Evolutionary conservation across 2,329 filamentous ascomycete genomes (phyloP).

Genomic region (Talaromyces funiculosus): DNA sequence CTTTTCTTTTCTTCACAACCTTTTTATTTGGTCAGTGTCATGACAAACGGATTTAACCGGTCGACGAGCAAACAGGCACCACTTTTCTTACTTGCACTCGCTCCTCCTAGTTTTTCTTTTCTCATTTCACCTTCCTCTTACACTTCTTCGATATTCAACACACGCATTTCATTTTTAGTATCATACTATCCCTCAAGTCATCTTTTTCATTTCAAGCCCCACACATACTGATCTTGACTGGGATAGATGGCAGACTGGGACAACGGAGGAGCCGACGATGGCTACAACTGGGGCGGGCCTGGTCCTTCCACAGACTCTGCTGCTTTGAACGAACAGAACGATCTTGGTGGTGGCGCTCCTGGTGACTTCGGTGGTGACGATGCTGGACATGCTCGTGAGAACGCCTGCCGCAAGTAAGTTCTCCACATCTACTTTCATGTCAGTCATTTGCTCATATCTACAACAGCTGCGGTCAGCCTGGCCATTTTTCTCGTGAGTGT

Average conservation of each 20-base stretch:
- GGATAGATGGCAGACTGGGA: conserved; percentile 10
- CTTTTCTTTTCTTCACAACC: background rate
- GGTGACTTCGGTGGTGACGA: background rate
- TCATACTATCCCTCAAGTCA: background rate
- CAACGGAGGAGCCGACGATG: background rate
- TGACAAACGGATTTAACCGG: background rate
- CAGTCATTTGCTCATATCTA: background rate
- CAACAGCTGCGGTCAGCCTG: conserved; percentile 30
- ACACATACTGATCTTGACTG: background rate
- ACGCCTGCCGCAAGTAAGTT: conserved; percentile 34
- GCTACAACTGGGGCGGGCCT: conserved; percentile 1
- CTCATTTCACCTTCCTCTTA: background rate
- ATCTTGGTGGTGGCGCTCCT: background rate
- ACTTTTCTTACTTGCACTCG: background rate
- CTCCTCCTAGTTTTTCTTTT: background rate
- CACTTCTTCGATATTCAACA: too few species aligned
- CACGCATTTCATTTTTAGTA: background rate
- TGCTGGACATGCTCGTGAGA: conserved; percentile 17
- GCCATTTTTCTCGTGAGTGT: conserved; percentile 40
- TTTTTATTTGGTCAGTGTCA: too few species aligned
- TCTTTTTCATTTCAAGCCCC: background rate
- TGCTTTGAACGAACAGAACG: conserved; percentile 5
- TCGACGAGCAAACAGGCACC: background rate
- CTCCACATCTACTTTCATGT: background rate
- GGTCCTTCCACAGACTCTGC: conserved; percentile 8